Evolutionary conservation across 1,284 basidiomycete genomes (phyloP), one percentile per base, ranked within the genome.

Genomic region (Pseudozyma tsukubaensis): DNA sequence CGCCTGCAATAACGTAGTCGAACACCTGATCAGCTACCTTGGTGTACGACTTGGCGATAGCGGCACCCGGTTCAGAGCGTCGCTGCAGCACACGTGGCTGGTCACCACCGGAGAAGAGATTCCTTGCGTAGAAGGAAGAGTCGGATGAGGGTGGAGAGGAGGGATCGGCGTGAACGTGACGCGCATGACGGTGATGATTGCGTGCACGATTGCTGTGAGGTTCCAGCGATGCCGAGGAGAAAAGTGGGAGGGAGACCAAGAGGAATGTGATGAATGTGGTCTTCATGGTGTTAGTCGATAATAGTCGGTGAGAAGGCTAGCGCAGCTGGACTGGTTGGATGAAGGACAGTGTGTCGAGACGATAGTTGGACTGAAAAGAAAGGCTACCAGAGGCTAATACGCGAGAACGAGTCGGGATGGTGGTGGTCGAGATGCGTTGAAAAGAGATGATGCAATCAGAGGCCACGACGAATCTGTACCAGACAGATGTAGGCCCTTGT

Each of bases 1-100:
- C 96, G 14, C 96, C 96, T 39, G 97, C 93, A 76, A 98, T 92
- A 36, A 97, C 92, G 56, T 91, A 91, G 85, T 91, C 90, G 39
- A 74, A 74, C 4, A 74, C 66, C 14, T 66, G 29, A 35, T 60
- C 54, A 8, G 66, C 37, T 5, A 74, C 61, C 21, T 49, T 39
- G 24, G 56, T 60, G 61, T 68, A 74, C 10, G 43, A 43, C 12
- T 63, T 59, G 19, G 72, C 72, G 62, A 74, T 74, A 35, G 72
- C 61, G 3, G 61, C 50, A 8, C 66, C 66, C 0, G 62, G 62
- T 11, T 60, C 47, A 29, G 65, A 61, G 18, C 71, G 71, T 1
- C 50, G 47, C 12, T 56, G 49, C 18, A 65, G 42, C 14, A 32
- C 21, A 16, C 51, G 56, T 18, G 50, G 49, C 21, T 40, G 50